Evolutionary conservation across 345 rosid genomes (phyloP).

Genomic region (Boechera divaricarpa): DNA sequence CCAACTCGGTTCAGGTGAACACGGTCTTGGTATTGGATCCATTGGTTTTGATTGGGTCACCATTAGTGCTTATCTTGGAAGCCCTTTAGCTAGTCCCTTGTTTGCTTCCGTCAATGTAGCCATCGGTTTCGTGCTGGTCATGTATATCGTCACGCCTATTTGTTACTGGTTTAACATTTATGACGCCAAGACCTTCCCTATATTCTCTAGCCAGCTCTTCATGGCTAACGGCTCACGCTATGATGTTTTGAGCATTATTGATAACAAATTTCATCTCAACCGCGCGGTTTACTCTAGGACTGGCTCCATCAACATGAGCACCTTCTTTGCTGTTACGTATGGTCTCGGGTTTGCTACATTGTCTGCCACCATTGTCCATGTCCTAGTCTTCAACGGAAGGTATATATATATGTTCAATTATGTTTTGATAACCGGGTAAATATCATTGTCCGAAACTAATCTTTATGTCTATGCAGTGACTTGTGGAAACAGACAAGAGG

Average conservation of each 20-base stretch:
- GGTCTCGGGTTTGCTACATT: conserved; percentile 89
- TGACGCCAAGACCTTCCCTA: conserved; percentile 77
- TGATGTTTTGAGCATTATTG: conserved; percentile 60
- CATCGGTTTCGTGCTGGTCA: conserved; percentile 63
- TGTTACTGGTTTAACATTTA: conserved; percentile 73
- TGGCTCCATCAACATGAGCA: conserved; percentile 66
- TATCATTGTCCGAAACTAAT: not conserved
- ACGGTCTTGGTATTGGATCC: conserved; percentile 79
- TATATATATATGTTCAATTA: conserved; percentile 4
- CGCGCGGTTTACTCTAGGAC: conserved; percentile 52
- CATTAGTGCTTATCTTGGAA: conserved; percentile 69
- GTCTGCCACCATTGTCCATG: conserved; percentile 74
- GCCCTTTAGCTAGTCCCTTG: conserved; percentile 89
- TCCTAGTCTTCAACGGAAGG: conserved; percentile 76
- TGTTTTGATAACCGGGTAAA: not conserved
- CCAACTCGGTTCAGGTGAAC: conserved; percentile 80
- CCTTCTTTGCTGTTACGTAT: conserved; percentile 81
- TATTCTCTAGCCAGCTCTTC: conserved; percentile 63
- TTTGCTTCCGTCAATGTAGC: conserved; percentile 85
- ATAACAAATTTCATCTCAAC: conserved; percentile 64
- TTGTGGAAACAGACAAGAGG: conserved; percentile 62
- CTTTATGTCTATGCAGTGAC: conserved; percentile 52
- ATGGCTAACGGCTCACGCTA: conserved; percentile 59
- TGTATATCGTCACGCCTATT: conserved; percentile 73
- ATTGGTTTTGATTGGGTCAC: conserved; percentile 85